Conservation (phyloP, 495 filamentous ascomycete species). For the Trichodelitschia bisporula region DNA sequence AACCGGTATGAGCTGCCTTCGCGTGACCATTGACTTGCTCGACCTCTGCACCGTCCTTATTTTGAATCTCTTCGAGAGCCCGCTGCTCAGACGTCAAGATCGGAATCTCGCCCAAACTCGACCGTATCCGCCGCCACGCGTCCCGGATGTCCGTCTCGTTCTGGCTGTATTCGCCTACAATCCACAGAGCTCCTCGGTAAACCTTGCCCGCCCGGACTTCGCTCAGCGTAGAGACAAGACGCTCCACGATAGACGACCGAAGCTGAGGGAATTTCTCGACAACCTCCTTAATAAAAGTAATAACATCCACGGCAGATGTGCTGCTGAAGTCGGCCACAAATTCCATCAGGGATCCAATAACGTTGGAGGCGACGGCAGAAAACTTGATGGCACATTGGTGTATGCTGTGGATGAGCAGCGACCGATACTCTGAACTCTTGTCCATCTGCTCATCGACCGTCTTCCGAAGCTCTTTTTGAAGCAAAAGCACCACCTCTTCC, state of each 20-base stretch:
- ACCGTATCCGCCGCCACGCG: slow-evolving; percentile 88
- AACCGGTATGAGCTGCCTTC: slow-evolving; percentile 56
- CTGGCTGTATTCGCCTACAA: slow-evolving; percentile 88
- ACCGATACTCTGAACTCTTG: slow-evolving; percentile 94
- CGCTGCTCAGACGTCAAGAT: slow-evolving; percentile 91
- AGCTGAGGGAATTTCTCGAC: slow-evolving; percentile 94
- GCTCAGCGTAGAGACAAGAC: slow-evolving; percentile 71
- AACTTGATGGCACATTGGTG: slow-evolving; percentile 98
- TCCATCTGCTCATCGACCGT: slow-evolving; percentile 98
- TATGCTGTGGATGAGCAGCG: slow-evolving; percentile 86
- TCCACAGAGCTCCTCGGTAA: slow-evolving; percentile 90
- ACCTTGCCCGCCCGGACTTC: slow-evolving; percentile 96
- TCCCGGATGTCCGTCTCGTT: slow-evolving; percentile 86
- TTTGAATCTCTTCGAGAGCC: slow-evolving; percentile 53
- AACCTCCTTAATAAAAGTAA: slow-evolving; percentile 96
- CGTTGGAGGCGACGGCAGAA: slow-evolving; percentile 89
- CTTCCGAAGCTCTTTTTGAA: slow-evolving; percentile 95
- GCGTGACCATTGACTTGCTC: slow-evolving; percentile 66
- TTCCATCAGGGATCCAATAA: slow-evolving; percentile 96
- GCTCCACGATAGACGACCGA: slow-evolving; percentile 60
- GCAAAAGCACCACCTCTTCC: slow-evolving; percentile 81
- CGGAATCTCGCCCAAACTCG: slow-evolving; percentile 89
- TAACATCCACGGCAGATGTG: slow-evolving; percentile 88
- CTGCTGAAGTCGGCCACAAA: slow-evolving; percentile 98
- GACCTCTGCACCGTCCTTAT: slow-evolving; percentile 32